Evolutionary conservation across 768 basidiomycete genomes (phyloP).

Genomic region (Boletus tylopilopsis): DNA sequence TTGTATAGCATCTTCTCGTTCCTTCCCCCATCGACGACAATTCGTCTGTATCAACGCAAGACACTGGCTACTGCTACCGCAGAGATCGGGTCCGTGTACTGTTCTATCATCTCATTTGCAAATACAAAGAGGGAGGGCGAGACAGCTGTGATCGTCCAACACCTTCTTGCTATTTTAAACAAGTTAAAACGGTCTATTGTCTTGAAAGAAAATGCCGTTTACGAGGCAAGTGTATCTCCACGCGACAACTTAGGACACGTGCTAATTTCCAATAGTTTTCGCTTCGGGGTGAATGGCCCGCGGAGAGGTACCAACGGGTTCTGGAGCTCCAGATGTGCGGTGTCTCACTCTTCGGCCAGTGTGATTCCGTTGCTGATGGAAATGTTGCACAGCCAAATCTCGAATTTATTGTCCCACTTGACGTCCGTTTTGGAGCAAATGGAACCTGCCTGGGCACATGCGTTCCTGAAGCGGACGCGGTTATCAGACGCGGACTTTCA

Average conservation of each 20-base stretch:
- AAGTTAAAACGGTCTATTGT: conserved; percentile 64
- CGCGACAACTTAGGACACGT: neutral
- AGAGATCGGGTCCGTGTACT: conserved; percentile 71
- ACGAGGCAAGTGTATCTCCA: conserved; percentile 52
- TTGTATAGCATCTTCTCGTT: conserved; percentile 55
- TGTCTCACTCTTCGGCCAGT: neutral
- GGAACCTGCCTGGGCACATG: conserved; percentile 73
- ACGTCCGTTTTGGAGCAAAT: conserved; percentile 69
- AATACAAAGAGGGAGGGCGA: conserved; percentile 51
- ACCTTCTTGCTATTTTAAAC: conserved; percentile 66
- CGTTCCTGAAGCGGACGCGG: conserved; percentile 70
- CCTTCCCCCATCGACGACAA: conserved; percentile 66
- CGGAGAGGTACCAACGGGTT: conserved; percentile 65
- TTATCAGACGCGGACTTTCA: conserved; percentile 79
- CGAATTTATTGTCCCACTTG: conserved; percentile 67
- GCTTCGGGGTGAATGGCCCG: conserved; percentile 76
- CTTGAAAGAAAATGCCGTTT: conserved; percentile 56
- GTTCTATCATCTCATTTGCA: conserved; percentile 71
- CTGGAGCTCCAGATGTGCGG: conserved; percentile 65
- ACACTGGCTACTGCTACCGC: conserved; percentile 63
- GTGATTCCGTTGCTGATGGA: neutral
- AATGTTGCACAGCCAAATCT: conserved; percentile 52
- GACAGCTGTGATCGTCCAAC: conserved; percentile 53
- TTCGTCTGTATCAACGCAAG: conserved; percentile 67
- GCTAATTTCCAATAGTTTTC: conserved; percentile 51